Percentiles rank a stretch among this genome's conserved stretches.
These are phyloP conservation scores for Trametes cingulata DNA, from an alignment of 768 basidiomycete genomes.

Conservation along the genomic window DNA sequence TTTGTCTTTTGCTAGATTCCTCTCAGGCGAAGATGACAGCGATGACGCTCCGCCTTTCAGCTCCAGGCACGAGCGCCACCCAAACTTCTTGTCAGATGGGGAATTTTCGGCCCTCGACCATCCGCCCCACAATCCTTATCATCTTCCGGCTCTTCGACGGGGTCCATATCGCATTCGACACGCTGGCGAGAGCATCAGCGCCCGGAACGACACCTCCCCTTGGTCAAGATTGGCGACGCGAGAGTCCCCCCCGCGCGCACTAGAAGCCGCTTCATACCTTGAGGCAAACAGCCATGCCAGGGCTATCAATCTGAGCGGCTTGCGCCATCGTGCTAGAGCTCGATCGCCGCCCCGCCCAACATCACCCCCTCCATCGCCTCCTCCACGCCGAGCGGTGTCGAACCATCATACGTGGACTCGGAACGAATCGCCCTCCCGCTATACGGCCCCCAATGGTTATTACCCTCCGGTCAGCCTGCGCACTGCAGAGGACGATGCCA, in stretches of 20 bases:
- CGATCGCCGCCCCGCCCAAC: background rate
- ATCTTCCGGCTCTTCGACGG: background rate
- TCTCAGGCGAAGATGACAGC: too few species aligned
- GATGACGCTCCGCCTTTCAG: too few species aligned
- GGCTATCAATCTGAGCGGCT: background rate
- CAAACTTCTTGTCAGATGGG: too few species aligned
- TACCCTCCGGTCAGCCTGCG: background rate
- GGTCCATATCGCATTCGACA: too few species aligned
- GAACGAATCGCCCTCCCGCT: background rate
- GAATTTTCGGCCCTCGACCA: too few species aligned
- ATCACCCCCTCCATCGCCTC: background rate
- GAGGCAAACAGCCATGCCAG: slow-evolving; percentile 3
- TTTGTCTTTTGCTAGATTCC: too few species aligned
- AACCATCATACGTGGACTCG: background rate
- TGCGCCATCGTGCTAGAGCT: slow-evolving; percentile 7
- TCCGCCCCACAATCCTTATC: too few species aligned
- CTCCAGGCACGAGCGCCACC: too few species aligned
- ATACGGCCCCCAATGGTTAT: background rate
- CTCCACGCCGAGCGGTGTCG: background rate
- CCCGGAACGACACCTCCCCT: background rate
- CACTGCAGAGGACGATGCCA: slow-evolving; percentile 8
- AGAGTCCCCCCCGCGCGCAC: too few species aligned
- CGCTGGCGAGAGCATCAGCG: background rate
- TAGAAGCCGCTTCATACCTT: background rate
- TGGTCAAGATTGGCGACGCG: too few species aligned